Evolutionary conservation across 768 basidiomycete species (phyloP).

Genomic region (Tulasnella sp.): DNA sequence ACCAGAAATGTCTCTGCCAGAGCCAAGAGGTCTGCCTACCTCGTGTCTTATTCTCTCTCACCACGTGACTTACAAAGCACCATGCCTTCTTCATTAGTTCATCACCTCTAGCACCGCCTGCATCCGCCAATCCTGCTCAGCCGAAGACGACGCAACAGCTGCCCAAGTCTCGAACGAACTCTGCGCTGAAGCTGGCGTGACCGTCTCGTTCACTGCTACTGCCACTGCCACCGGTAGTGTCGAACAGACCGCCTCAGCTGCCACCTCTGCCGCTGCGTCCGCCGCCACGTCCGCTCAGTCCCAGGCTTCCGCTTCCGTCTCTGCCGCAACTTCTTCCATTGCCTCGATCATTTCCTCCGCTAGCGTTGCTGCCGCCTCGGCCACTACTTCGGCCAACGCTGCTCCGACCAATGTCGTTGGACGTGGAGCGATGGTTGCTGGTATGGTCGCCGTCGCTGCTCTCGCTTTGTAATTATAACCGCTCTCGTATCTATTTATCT

Average conservation of each 20-base stretch:
- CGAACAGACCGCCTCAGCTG: not conserved
- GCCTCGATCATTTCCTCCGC: conserved; percentile 4
- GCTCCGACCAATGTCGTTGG: conserved; percentile 9
- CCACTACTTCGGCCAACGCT: not conserved
- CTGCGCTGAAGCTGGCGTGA: conserved; percentile 24
- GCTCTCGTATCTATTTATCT: not conserved
- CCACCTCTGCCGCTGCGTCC: conserved; percentile 28
- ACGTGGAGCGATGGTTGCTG: conserved; percentile 10
- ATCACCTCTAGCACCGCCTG: conserved; percentile 28
- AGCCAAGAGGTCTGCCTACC: conserved; percentile 37
- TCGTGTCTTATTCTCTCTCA: not conserved
- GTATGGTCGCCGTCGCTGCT: not conserved
- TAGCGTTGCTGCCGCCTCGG: not conserved
- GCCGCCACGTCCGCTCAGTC: conserved; percentile 24
- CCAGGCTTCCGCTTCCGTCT: not conserved
- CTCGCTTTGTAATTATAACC: conserved; percentile 3
- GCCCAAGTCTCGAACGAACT: conserved; percentile 18
- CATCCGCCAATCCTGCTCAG: conserved; percentile 18
- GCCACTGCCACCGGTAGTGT: not conserved
- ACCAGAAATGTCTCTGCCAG: conserved; percentile 64
- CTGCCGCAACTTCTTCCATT: not conserved
- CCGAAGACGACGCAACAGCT: conserved; percentile 24
- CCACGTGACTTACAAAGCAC: not conserved
- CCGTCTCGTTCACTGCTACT: not conserved
- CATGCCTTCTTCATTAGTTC: not conserved